Evolutionary conservation across 1,139 yeast genomes (phyloP).

Genomic region (Saccharomyces uvarum): DNA sequence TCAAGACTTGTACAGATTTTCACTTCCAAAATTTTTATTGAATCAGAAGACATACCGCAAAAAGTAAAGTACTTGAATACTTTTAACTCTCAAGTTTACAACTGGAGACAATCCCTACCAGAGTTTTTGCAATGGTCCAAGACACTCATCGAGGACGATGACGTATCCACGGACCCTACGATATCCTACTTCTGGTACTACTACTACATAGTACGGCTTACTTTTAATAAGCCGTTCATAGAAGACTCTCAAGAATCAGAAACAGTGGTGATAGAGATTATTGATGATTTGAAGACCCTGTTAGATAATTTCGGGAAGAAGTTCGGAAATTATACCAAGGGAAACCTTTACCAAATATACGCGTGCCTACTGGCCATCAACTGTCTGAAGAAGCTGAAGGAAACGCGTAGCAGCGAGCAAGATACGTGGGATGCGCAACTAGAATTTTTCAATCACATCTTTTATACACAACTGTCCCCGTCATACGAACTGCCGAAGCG

Average conservation of each 20-base stretch:
- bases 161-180: slow-evolving; percentile 36
- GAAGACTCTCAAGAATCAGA: slow-evolving; percentile 29
- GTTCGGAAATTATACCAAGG: slow-evolving; percentile 23
- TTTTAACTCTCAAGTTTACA: slow-evolving; percentile 43
- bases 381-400: slow-evolving; percentile 21
- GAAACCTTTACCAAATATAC: slow-evolving; percentile 29
- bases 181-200: slow-evolving; percentile 50
- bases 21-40: slow-evolving; percentile 32
- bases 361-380: slow-evolving; percentile 30
- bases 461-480: slow-evolving; percentile 20
- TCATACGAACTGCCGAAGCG: slow-evolving; percentile 26
- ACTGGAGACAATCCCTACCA: slow-evolving; percentile 46
- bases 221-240: slow-evolving; percentile 54
- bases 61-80: slow-evolving; percentile 32
- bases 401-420: slow-evolving; percentile 8
- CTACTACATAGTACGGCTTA: slow-evolving; percentile 49
- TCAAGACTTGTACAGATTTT: slow-evolving; percentile 52
- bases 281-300: slow-evolving; percentile 26
- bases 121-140: slow-evolving; percentile 46
- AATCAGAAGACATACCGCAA: slow-evolving; percentile 22
- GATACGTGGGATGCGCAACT: slow-evolving; percentile 15
- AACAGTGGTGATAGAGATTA: slow-evolving; percentile 22
- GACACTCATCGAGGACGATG: slow-evolving; percentile 37
- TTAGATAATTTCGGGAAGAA: slow-evolving; percentile 25
- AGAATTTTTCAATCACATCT: slow-evolving; percentile 22